Percentiles rank a stretch among this genome's conserved stretches.
These are phyloP conservation scores for Cucurbita moschata DNA, from an alignment of 306 rosid species.

Conservation along the genomic window DNA sequence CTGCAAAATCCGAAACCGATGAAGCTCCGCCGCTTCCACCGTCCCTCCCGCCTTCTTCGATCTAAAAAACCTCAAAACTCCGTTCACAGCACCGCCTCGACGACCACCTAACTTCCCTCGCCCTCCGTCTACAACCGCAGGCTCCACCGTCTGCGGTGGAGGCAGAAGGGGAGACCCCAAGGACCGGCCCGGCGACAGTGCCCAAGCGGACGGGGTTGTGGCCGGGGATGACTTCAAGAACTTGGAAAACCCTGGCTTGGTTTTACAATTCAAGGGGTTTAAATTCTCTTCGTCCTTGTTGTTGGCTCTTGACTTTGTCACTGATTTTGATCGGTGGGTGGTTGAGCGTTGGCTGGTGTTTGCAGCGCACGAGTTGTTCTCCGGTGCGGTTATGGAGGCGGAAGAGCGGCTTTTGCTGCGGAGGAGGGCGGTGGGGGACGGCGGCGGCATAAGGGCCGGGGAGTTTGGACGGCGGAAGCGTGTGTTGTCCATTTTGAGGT, in stretches of 20 bases:
- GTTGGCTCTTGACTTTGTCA: background rate
- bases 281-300: constrained; percentile 8
- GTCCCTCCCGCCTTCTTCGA: constrained; percentile 27
- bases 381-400: background rate
- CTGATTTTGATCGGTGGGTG: background rate
- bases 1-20: constrained; percentile 36
- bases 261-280: background rate
- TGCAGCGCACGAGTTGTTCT: background rate
- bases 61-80: constrained; percentile 53
- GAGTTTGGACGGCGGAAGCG: background rate
- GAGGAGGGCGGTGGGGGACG: background rate
- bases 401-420: constrained; percentile 8
- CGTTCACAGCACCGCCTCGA: constrained; percentile 18
- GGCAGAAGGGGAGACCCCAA: constrained; percentile 12
- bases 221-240: background rate
- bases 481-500: background rate
- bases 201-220: constrained; percentile 57
- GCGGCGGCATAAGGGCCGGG: background rate
- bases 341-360: background rate
- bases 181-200: constrained; percentile 52
- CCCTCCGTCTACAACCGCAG: background rate
- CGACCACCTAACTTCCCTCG: background rate
- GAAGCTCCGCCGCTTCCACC: constrained; percentile 38
- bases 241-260: background rate
- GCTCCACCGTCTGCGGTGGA: background rate